Evolutionary conservation across 2,329 filamentous ascomycete genomes (phyloP).

Genomic region (Graphilbum fragrans): DNA sequence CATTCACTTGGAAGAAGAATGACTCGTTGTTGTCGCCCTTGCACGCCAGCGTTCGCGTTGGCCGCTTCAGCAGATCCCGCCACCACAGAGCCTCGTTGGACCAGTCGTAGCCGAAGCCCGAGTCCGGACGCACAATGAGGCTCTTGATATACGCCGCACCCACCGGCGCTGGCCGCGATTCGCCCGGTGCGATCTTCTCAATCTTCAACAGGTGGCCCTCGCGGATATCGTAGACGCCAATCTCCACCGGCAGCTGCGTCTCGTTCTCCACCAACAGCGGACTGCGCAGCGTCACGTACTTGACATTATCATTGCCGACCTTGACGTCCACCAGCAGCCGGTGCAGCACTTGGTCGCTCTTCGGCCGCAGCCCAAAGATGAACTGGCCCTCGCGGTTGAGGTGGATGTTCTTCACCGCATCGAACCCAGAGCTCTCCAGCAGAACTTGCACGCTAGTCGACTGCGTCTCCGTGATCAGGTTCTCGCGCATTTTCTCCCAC

Average conservation of each 20-base stretch:
- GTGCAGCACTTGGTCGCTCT: constrained; percentile 74
- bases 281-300: constrained; percentile 91
- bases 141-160: constrained; percentile 86
- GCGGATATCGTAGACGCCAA: constrained; percentile 79
- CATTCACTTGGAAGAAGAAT: constrained; percentile 95
- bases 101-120: constrained; percentile 95
- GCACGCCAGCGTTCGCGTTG: constrained; percentile 80
- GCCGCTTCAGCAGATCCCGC: constrained; percentile 76
- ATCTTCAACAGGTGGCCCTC: constrained; percentile 91
- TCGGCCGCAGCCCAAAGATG: constrained; percentile 78
- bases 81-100: constrained; percentile 83
- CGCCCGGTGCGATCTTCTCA: constrained; percentile 90
- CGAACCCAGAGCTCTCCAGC: constrained; percentile 88
- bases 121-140: constrained; percentile 77
- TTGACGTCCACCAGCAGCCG: constrained; percentile 85
- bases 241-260: constrained; percentile 88
- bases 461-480: constrained; percentile 69
- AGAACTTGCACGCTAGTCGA: constrained; percentile 66
- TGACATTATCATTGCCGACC: constrained; percentile 89
- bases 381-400: constrained; percentile 92
- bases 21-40: constrained; percentile 76
- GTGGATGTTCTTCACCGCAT: constrained; percentile 75
- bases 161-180: constrained; percentile 79
- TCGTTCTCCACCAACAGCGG: constrained; percentile 89
- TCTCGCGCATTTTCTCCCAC: constrained; percentile 92